Evolutionary conservation across 495 filamentous ascomycete species (phyloP).

Genomic region (Viridothelium virens): DNA sequence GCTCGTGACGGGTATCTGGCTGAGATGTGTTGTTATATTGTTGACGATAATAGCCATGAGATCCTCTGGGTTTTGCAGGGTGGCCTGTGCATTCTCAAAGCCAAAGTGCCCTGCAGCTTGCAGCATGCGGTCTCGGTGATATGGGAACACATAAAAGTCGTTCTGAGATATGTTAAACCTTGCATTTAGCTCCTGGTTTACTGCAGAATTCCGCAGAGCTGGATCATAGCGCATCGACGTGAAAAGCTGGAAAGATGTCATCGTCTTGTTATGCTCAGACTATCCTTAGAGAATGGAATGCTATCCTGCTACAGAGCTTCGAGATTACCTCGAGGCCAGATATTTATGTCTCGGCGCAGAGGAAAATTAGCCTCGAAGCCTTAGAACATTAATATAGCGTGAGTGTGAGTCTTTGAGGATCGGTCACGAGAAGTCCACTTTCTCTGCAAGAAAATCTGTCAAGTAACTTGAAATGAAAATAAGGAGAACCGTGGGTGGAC

Average conservation of each 20-base stretch:
- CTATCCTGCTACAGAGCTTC: no score
- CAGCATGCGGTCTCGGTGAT: constrained; percentile 77
- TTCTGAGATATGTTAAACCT: constrained; percentile 39
- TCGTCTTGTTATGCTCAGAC: not conserved
- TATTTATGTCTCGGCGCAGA: no score
- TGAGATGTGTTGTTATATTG: not conserved
- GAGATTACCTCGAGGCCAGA: no score
- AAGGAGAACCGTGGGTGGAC: no score
- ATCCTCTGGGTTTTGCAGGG: not conserved
- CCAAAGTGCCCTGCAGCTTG: constrained; percentile 61
- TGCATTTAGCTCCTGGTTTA: constrained; percentile 38
- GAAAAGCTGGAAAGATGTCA: constrained; percentile 52
- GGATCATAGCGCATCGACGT: constrained; percentile 73
- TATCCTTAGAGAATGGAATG: no score
- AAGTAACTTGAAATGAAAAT: no score
- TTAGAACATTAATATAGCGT: no score
- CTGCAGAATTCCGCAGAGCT: constrained; percentile 41
- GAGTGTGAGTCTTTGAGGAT: no score
- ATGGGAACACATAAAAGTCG: constrained; percentile 69
- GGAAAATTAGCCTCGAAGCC: no score
- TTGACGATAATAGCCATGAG: not conserved
- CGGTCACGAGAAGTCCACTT: no score
- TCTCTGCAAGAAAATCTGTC: no score
- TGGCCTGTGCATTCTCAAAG: constrained; percentile 38
- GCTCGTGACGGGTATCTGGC: constrained; percentile 20